A percentile compares a stretch with the other conserved stretches of the same genome.
These are phyloP conservation scores for Yarrowia sp. DNA, from an alignment of 805 yeast genomes.

Conservation along the genomic window DNA sequence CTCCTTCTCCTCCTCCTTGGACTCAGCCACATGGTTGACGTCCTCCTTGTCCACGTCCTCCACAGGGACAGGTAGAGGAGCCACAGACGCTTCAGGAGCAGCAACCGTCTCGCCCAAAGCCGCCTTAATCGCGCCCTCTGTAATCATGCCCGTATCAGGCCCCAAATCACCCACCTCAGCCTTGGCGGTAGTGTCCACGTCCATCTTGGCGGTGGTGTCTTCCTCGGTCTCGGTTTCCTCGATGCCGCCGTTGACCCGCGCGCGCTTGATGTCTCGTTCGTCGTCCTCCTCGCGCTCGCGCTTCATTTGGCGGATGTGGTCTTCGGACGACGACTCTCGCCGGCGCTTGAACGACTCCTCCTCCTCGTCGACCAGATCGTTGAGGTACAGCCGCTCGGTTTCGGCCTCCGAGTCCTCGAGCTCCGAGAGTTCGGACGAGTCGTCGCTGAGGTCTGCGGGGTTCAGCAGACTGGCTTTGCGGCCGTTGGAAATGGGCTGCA, in stretches of 20 bases:
- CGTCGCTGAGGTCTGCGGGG: conserved; percentile 42
- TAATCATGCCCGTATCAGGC: not conserved
- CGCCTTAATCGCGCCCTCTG: not conserved
- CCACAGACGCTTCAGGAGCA: not conserved
- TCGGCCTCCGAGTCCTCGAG: conserved; percentile 77
- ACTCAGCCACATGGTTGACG: not conserved
- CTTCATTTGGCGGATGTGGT: conserved; percentile 38
- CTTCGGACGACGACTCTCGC: conserved; percentile 35
- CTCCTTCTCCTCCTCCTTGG: not conserved
- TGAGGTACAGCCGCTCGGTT: conserved; percentile 80
- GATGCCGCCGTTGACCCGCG: conserved; percentile 41
- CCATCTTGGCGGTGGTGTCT: conserved; percentile 3
- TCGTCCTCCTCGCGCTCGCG: conserved; percentile 42
- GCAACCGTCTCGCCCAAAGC: not conserved
- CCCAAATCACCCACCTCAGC: not conserved
- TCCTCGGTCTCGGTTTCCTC: conserved; percentile 9
- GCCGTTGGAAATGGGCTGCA: conserved; percentile 14
- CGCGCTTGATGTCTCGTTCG: conserved; percentile 14
- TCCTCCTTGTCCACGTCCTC: conserved; percentile 1
- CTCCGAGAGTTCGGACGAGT: conserved; percentile 56
- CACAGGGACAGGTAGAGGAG: conserved; percentile 5
- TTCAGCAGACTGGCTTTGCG: conserved; percentile 21
- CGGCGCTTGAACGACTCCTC: conserved; percentile 39
- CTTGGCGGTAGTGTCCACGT: conserved; percentile 5
- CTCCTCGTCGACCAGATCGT: conserved; percentile 52